Percentiles rank a stretch among this genome's conserved stretches.
Conservation (phyloP, 2,329 filamentous ascomycete species). For the Pseudogymnoascus destructans region DNA sequence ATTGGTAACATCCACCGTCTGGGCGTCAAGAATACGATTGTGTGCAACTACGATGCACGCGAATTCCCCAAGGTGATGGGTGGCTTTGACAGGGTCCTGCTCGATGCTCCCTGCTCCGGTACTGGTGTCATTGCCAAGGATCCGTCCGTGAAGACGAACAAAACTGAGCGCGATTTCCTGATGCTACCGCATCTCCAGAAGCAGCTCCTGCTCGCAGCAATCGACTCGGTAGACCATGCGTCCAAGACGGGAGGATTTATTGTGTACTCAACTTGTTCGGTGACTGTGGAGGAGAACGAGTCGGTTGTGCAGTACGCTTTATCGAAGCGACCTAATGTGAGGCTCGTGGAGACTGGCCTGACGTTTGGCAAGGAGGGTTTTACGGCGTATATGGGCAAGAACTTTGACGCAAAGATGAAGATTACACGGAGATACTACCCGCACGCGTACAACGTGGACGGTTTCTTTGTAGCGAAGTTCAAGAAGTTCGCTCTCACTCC, state of each 20-base stretch:
- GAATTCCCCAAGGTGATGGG: conserved; percentile 92
- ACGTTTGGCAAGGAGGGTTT: conserved; percentile 89
- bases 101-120: conserved; percentile 91
- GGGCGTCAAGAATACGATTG: conserved; percentile 83
- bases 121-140: conserved; percentile 98
- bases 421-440: conserved; percentile 79
- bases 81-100: conserved; percentile 85
- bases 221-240: conserved; percentile 84
- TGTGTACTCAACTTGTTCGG: conserved; percentile 92
- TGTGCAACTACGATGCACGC: conserved; percentile 88
- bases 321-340: conserved; percentile 82
- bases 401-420: conserved; percentile 74
- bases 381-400: conserved; percentile 79
- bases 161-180: conserved; percentile 90
- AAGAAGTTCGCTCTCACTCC: conserved; percentile 79
- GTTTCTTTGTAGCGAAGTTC: conserved; percentile 97
- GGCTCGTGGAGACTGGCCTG: conserved; percentile 81
- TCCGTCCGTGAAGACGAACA: conserved; percentile 93
- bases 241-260: conserved; percentile 91
- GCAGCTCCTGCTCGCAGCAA: conserved; percentile 80
- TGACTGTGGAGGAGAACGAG: conserved; percentile 90
- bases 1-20: conserved; percentile 97
- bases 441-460: conserved; percentile 88
- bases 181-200: conserved; percentile 89
- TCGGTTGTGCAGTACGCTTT: conserved; percentile 88